Conservation (phyloP, 2,329 filamentous ascomycete species). For the Periglandula ipomoeae region DNA sequence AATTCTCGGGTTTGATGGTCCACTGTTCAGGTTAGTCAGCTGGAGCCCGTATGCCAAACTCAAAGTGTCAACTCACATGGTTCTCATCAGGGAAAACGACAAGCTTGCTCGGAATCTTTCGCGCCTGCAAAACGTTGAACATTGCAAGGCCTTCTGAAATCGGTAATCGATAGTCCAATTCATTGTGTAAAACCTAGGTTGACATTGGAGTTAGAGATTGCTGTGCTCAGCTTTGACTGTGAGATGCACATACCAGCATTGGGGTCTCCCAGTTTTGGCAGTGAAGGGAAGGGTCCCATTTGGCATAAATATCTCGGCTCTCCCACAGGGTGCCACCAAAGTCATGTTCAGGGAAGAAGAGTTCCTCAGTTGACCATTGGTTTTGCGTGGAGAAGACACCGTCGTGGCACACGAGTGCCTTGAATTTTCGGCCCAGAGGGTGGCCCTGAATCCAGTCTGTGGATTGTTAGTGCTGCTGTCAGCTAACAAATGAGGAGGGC, state of each 20-base stretch:
- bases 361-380: constrained; percentile 56
- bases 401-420: constrained; percentile 81
- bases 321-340: constrained; percentile 55
- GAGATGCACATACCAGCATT: constrained; percentile 50
- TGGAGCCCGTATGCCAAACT: too few relatives aligned
- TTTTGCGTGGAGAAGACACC: constrained; percentile 68
- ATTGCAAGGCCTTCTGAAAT: constrained; percentile 76
- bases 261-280: constrained; percentile 74
- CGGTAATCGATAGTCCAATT: constrained; percentile 80
- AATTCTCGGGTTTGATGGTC: constrained; percentile 90
- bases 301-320: constrained; percentile 53
- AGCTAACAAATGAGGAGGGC: too few relatives aligned
- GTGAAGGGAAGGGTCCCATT: constrained; percentile 58
- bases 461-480: constrained; percentile 17
- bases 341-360: constrained; percentile 63
- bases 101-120: constrained; percentile 66
- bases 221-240: not conserved
- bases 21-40: constrained; percentile 34
- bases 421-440: constrained; percentile 72
- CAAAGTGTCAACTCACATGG: constrained; percentile 28
- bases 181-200: constrained; percentile 64
- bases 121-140: constrained; percentile 76
- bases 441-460: constrained; percentile 85
- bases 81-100: constrained; percentile 73
- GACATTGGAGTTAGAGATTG: not conserved